These are phyloP conservation scores for Carex arenaria DNA, from an alignment of 202 grass and related monocot species.

Conservation along the genomic window DNA sequence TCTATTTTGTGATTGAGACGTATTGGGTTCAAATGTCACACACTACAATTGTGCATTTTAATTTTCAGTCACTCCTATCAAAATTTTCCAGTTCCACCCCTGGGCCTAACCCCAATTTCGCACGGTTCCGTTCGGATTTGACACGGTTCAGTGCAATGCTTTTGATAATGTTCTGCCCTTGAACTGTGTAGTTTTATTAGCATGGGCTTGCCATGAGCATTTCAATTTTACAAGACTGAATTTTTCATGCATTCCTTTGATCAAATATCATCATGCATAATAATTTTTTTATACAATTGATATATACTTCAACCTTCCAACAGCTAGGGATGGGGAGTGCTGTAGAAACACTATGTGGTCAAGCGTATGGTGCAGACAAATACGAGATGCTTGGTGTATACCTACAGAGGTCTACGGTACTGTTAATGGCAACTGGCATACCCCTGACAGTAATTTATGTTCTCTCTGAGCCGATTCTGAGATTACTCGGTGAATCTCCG, in stretches of 20 bases:
- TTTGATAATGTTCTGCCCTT: background rate
- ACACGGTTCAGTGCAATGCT: background rate
- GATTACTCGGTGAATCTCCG: constrained; percentile 63
- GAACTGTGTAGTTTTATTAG: background rate
- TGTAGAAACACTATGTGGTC: constrained; percentile 87
- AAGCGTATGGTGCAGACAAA: constrained; percentile 76
- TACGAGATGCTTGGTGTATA: constrained; percentile 91
- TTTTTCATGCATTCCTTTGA: background rate
- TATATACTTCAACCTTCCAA: background rate
- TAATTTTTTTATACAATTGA: background rate
- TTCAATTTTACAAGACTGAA: background rate
- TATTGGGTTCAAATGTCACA: no score
- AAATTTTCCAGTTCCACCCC: no score
- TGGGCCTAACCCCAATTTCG: background rate
- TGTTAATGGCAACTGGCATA: constrained; percentile 70
- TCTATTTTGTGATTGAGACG: no score
- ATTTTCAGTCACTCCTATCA: no score
- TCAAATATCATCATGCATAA: background rate
- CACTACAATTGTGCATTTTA: no score
- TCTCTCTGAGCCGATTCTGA: constrained; percentile 56
- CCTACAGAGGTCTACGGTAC: constrained; percentile 65
- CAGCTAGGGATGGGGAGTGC: constrained; percentile 96
- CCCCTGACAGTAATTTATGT: constrained; percentile 72
- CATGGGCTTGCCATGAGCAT: background rate
- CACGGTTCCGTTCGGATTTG: background rate